Evolutionary conservation across 2,329 filamentous ascomycete genomes (phyloP), one percentile per base, ranked within the genome.

Genomic region (Tolypocladium nubicola): DNA sequence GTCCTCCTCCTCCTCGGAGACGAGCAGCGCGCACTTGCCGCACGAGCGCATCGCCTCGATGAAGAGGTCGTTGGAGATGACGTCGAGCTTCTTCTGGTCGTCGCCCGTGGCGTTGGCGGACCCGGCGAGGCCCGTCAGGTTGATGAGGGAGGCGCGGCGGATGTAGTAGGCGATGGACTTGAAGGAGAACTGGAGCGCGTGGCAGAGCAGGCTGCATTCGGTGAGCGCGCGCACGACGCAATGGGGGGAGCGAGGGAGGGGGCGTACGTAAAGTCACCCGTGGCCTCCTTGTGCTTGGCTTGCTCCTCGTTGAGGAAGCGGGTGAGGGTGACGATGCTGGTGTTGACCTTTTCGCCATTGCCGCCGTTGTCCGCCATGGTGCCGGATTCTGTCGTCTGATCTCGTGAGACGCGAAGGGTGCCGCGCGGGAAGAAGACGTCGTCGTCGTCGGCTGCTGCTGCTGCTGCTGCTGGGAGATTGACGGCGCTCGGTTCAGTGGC

Each of bases 141-240:
- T 96, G 77, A 97, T 93, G 63, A 99, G 80, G 30, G 90, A 93
- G 40, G 93, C 91, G 73, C 94, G 88, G 68, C 93, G 92, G 75
- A 99, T 99, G 80, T 97, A 99, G 82, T 97, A 96, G 67, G 94
- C 90, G 74, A 99, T 99, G 64, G 90, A 96, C 81, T 99, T 99
- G 87, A 99, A 99, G 63, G 94, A 93, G 80, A 97, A 99, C 75
- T 97, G 94, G 59, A 99, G 88, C 60, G 94, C 92, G 73, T 99
- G 94, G 81, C 91, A 97, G 59, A 99, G 85, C 56, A 99, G 83
- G 67, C 92, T 97, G 67, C 55, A 40, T 16, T 8, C n/a, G 56
- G 30, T 53, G 14, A 45, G 40, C 35, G 16, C 13, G 23, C 7
- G n/a, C 52, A 11, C 39, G 40, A 33, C 30, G 30, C 30, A 30